A percentile compares a stretch with the other conserved stretches of the same genome.
These are phyloP conservation scores for Penicillium nucicola DNA, from an alignment of 495 filamentous ascomycete genomes.

Conservation along the genomic window DNA sequence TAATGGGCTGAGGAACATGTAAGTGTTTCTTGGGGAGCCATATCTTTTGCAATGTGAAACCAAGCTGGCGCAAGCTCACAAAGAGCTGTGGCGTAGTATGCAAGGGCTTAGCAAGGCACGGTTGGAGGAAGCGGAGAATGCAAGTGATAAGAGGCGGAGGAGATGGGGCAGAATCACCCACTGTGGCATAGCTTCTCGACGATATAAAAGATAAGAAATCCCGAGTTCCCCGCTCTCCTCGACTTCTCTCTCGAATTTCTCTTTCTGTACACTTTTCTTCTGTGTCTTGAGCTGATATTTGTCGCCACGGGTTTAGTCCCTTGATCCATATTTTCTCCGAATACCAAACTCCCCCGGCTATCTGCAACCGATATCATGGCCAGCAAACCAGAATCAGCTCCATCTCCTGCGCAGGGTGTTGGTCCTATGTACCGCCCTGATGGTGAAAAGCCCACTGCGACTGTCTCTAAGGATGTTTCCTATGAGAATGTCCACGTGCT, in stretches of 20 bases:
- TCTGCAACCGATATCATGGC: constrained; percentile 15
- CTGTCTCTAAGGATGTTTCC: constrained; percentile 78
- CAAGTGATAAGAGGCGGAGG: constrained; percentile 5
- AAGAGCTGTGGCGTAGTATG: neutral
- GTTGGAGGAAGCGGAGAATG: neutral
- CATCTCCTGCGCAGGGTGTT: constrained; percentile 66
- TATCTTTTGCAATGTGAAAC: neutral
- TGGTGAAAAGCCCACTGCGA: constrained; percentile 80
- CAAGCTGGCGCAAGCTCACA: neutral
- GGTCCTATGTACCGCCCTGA: constrained; percentile 76
- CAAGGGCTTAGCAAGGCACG: neutral
- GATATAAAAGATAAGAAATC: constrained; percentile 6
- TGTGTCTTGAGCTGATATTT: neutral
- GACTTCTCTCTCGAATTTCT: constrained; percentile 1
- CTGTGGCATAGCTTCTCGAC: constrained; percentile 4
- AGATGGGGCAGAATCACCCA: constrained; percentile 9
- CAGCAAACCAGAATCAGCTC: constrained; percentile 24
- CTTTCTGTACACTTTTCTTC: neutral
- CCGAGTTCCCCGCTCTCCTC: constrained; percentile 8
- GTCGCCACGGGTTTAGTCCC: neutral
- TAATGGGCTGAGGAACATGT: neutral
- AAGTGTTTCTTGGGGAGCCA: neutral
- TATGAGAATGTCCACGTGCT: constrained; percentile 87
- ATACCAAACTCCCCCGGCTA: neutral
- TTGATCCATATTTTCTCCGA: neutral